A percentile compares a stretch with the other conserved stretches of the same genome.
Conservation (phyloP, 176 grass and related monocot species). For the Luzula sylvatica region DNA sequence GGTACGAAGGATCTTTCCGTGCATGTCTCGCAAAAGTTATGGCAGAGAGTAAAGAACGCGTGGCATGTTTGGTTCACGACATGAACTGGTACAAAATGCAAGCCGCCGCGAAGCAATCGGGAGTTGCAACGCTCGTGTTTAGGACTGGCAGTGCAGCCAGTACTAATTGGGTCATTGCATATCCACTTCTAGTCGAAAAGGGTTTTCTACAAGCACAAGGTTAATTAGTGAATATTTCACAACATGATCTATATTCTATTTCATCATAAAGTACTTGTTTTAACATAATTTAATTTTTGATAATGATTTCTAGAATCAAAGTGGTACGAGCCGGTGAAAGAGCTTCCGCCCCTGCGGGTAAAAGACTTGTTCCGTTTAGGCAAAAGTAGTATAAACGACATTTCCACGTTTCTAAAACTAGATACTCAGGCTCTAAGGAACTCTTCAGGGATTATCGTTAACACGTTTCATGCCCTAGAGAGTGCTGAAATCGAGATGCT, state of each 20-base stretch:
- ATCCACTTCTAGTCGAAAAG: constrained; percentile 9
- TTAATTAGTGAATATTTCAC: not conserved
- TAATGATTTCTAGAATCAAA: constrained; percentile 12
- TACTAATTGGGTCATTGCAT: not conserved
- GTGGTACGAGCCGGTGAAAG: not conserved
- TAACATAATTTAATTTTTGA: no score
- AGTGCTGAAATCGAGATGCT: constrained; percentile 1
- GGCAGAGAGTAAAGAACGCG: not conserved
- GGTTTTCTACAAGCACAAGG: constrained; percentile 15
- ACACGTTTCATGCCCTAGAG: constrained; percentile 20
- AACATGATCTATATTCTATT: no score
- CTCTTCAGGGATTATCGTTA: constrained; percentile 24
- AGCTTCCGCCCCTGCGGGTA: not conserved
- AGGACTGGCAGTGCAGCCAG: constrained; percentile 21
- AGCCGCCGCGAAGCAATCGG: constrained; percentile 9
- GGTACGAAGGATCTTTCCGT: constrained; percentile 11
- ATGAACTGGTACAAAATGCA: constrained; percentile 17
- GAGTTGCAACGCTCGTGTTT: constrained; percentile 12
- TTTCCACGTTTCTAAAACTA: not conserved
- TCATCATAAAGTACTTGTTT: no score
- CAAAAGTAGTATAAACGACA: not conserved
- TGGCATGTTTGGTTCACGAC: constrained; percentile 24
- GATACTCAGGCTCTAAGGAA: not conserved
- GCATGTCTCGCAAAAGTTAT: not conserved
- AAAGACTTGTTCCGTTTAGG: constrained; percentile 4